Conservation (phyloP, 805 yeast genomes). For the Wickerhamomyces alni region DNA sequence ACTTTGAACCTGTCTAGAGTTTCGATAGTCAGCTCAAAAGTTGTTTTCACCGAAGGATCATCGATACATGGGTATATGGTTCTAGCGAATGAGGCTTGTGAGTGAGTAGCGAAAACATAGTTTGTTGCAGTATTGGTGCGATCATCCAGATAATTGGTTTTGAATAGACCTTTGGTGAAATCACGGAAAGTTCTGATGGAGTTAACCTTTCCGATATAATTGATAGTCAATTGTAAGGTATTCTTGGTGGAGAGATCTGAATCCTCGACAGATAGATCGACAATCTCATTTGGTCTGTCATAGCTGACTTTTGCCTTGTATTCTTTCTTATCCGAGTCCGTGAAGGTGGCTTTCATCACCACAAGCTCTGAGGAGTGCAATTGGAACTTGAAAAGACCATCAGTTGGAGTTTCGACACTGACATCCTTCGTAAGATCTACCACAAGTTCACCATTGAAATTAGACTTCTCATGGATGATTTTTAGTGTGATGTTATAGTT, state of each 20-base stretch:
- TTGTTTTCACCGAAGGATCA: constrained; percentile 50
- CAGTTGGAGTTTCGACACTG: not conserved
- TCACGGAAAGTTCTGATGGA: constrained; percentile 48
- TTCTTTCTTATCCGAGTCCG: constrained; percentile 3
- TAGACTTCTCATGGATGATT: constrained; percentile 39
- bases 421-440: constrained; percentile 23
- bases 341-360: constrained; percentile 5
- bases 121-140: constrained; percentile 43
- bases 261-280: constrained; percentile 1
- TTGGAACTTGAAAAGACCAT: constrained; percentile 20
- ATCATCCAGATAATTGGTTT: constrained; percentile 54
- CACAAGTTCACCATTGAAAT: constrained; percentile 37
- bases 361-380: constrained; percentile 33
- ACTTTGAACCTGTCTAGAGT: constrained; percentile 41
- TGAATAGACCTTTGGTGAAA: constrained; percentile 58
- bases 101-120: constrained; percentile 60
- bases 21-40: constrained; percentile 43
- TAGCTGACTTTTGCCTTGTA: constrained; percentile 33
- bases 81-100: constrained; percentile 63
- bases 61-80: constrained; percentile 65
- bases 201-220: constrained; percentile 47
- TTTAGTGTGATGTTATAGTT: constrained; percentile 32
- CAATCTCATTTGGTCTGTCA: constrained; percentile 21
- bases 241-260: not conserved
- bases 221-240: constrained; percentile 19